These are phyloP conservation scores for Penicillium argentinense DNA, from an alignment of 495 filamentous ascomycete genomes.

Conservation along the genomic window DNA sequence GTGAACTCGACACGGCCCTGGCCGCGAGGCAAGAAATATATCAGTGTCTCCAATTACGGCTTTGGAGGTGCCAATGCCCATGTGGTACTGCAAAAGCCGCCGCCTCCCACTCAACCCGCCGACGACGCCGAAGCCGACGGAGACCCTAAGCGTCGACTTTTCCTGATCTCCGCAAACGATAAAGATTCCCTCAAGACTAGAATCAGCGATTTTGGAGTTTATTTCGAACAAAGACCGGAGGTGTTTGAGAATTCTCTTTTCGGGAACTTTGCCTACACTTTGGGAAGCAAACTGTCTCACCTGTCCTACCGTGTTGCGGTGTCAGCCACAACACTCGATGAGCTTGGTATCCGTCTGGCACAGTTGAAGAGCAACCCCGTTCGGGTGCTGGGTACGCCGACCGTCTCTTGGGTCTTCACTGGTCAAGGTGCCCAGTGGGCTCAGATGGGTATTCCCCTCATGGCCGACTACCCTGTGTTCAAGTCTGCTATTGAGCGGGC, in stretches of 20 bases:
- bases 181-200: conserved; percentile 26
- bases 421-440: conserved; percentile 47
- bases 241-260: conserved; percentile 31
- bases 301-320: conserved; percentile 28
- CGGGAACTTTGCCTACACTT: conserved; percentile 30
- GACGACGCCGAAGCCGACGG: conserved; percentile 16
- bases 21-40: conserved; percentile 32
- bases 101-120: conserved; percentile 6
- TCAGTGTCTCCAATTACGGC: conserved; percentile 60
- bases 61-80: conserved; percentile 65
- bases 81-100: conserved; percentile 45
- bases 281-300: conserved; percentile 27
- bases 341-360: conserved; percentile 23
- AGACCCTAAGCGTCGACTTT: conserved; percentile 26
- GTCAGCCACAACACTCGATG: conserved; percentile 25
- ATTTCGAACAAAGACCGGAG: conserved; percentile 32
- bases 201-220: conserved; percentile 29
- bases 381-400: conserved; percentile 20
- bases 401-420: conserved; percentile 34
- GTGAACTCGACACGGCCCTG: conserved; percentile 17
- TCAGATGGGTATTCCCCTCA: conserved; percentile 34
- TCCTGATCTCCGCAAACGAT: conserved; percentile 32
- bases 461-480: conserved; percentile 26
- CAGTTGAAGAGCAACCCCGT: conserved; percentile 24
- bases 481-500: conserved; percentile 19